A percentile compares a stretch with the other conserved stretches of the same genome.
Conservation (phyloP, 768 basidiomycete genomes). For the Tylopilus felleus region DNA sequence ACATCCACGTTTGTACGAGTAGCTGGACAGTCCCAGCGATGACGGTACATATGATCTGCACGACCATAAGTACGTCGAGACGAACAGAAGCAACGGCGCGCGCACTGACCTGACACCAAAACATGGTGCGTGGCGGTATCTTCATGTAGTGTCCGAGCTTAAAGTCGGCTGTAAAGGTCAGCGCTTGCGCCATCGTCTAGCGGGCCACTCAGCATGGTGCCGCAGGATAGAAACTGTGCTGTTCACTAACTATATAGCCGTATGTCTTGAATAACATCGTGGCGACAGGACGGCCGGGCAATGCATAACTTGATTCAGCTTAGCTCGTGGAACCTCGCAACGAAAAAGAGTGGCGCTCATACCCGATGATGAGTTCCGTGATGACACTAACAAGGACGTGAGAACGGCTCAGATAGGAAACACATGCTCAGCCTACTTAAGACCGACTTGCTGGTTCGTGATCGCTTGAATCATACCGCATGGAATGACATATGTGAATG, state of each 20-base stretch:
- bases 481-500: slow-evolving; percentile 47
- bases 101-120: slow-evolving; percentile 53
- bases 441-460: slow-evolving; percentile 75
- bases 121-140: slow-evolving; percentile 71
- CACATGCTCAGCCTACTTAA: slow-evolving; percentile 37
- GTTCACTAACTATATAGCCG: slow-evolving; percentile 55
- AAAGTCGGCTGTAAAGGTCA: slow-evolving; percentile 70
- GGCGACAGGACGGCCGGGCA: slow-evolving; percentile 75
- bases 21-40: slow-evolving; percentile 73
- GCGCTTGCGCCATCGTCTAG: slow-evolving; percentile 41
- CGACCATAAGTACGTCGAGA: neutral
- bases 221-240: neutral
- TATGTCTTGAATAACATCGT: slow-evolving; percentile 88
- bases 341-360: neutral
- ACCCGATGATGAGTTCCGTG: slow-evolving; percentile 75
- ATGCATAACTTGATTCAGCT: slow-evolving; percentile 43
- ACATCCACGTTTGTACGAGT: slow-evolving; percentile 75
- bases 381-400: slow-evolving; percentile 47
- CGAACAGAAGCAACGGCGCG: neutral
- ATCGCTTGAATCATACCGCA: slow-evolving; percentile 65
- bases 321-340: neutral
- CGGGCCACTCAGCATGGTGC: neutral
- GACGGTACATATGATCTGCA: slow-evolving; percentile 56
- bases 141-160: slow-evolving; percentile 70
- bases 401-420: neutral